Conservation (phyloP, 2,329 filamentous ascomycete species). For the Metarhizium anisopliae region DNA sequence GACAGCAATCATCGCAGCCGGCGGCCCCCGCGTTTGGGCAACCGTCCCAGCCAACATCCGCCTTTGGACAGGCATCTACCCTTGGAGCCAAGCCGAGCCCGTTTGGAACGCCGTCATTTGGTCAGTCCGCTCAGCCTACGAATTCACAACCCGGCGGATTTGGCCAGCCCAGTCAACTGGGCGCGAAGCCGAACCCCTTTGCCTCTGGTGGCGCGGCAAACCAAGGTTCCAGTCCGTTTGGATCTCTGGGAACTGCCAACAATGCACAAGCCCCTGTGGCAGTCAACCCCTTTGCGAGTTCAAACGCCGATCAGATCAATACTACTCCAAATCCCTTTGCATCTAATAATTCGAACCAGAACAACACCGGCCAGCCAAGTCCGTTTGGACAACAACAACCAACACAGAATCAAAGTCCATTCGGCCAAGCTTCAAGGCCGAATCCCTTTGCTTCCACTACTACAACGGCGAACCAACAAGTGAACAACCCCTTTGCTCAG, state of each 20-base stretch:
- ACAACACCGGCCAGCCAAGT: slow-evolving; percentile 1
- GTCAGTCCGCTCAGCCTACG: slow-evolving; percentile 24
- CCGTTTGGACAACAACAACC: slow-evolving; percentile 8
- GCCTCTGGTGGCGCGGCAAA: slow-evolving; percentile 12
- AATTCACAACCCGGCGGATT: slow-evolving; percentile 17
- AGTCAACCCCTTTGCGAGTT: slow-evolving; percentile 20
- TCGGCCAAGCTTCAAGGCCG: slow-evolving; percentile 11
- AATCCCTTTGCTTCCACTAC: slow-evolving; percentile 19
- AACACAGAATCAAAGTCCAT: slow-evolving; percentile 13
- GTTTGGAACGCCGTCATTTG: slow-evolving; percentile 25
- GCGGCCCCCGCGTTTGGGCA: slow-evolving; percentile 32
- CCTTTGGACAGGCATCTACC: slow-evolving; percentile 32
- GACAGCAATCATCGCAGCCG: slow-evolving; percentile 29
- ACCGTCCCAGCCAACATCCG: slow-evolving; percentile 19
- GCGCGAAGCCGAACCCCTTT: slow-evolving; percentile 30
- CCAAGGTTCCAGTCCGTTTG: slow-evolving; percentile 15
- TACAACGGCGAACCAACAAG: slow-evolving; percentile 9
- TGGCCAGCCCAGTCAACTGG: slow-evolving; percentile 27
- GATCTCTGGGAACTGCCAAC: slow-evolving; percentile 7
- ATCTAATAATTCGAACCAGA: slow-evolving; percentile 2
- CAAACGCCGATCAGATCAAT: neutral
- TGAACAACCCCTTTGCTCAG: slow-evolving; percentile 16
- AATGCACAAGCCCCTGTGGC: slow-evolving; percentile 10
- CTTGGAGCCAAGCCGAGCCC: slow-evolving; percentile 24
- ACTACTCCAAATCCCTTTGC: slow-evolving; percentile 19